A percentile compares a stretch with the other conserved stretches of the same genome.
Evolutionary conservation across 495 filamentous ascomycete genomes (phyloP).

Genomic region (Penicillium cinerascens): DNA sequence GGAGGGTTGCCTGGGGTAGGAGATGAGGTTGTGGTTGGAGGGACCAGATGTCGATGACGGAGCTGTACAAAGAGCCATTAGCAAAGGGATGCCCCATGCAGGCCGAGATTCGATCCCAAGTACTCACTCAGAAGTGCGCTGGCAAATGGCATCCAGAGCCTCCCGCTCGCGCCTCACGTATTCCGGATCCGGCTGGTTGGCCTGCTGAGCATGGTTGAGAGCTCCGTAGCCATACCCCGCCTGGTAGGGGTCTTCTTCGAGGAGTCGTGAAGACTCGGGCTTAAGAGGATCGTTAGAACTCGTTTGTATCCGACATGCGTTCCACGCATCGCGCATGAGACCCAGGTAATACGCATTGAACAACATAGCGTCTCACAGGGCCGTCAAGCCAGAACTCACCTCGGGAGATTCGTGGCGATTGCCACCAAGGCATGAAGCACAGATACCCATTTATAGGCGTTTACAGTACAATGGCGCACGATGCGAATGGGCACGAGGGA

Average conservation of each 20-base stretch:
- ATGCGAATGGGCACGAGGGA: constrained; percentile 26
- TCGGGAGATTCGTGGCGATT: constrained; percentile 42
- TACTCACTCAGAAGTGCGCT: constrained; percentile 51
- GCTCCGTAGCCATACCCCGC: constrained; percentile 46
- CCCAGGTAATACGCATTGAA: constrained; percentile 17
- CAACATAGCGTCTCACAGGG: neutral
- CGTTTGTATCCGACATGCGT: neutral
- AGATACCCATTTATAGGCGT: constrained; percentile 45
- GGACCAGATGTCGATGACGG: constrained; percentile 51
- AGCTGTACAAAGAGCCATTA: constrained; percentile 22
- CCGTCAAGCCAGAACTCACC: constrained; percentile 30
- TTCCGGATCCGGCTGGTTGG: constrained; percentile 47
- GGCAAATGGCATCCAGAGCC: constrained; percentile 51
- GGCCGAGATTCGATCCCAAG: neutral
- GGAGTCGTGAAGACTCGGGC: constrained; percentile 50
- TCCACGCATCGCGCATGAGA: constrained; percentile 15
- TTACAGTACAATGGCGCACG: constrained; percentile 13
- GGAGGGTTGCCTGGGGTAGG: constrained; percentile 45
- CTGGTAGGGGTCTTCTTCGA: constrained; percentile 52
- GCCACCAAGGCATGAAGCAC: constrained; percentile 49
- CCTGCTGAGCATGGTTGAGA: constrained; percentile 36
- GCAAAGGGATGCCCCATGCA: neutral
- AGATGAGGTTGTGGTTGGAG: constrained; percentile 48
- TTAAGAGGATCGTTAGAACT: constrained; percentile 27
- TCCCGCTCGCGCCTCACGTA: constrained; percentile 49